Conservation (phyloP, 2,329 filamentous ascomycete species). For the Penicillium janthinellum region DNA sequence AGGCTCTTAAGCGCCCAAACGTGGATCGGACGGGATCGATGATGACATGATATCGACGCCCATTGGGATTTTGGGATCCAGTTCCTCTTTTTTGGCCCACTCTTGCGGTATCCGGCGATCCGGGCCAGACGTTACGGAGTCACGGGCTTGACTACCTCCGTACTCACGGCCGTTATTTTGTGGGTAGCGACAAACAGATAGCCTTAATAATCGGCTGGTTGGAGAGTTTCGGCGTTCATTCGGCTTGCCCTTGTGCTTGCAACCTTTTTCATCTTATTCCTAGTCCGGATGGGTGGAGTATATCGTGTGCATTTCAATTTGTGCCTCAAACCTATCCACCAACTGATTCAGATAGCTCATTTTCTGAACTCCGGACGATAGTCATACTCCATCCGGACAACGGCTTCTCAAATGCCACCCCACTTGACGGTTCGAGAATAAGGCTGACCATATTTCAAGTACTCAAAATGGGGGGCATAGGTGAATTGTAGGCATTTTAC, state of each 20-base stretch:
- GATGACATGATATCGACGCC: constrained; percentile 27
- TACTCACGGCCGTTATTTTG: background rate
- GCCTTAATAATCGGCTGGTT: background rate
- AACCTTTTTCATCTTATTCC: background rate
- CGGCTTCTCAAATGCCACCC: background rate
- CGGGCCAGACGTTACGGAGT: constrained; percentile 8
- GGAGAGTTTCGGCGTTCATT: background rate
- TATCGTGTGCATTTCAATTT: background rate
- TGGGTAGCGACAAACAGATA: background rate
- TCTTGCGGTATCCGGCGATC: constrained; percentile 25
- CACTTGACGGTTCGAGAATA: background rate
- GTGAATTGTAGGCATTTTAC: background rate
- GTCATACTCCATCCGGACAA: background rate
- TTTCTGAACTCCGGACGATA: background rate
- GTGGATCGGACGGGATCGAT: constrained; percentile 18
- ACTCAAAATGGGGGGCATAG: background rate
- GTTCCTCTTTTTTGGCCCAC: constrained; percentile 3
- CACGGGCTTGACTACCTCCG: background rate
- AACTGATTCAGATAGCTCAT: too few relatives aligned
- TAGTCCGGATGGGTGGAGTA: background rate
- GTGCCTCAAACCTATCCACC: background rate
- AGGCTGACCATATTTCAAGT: background rate
- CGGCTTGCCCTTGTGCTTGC: background rate
- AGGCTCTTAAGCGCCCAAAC: background rate
- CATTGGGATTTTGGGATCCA: background rate